Evolutionary conservation across 768 basidiomycete genomes (phyloP).

Genomic region (Xerocomellus intermedius): DNA sequence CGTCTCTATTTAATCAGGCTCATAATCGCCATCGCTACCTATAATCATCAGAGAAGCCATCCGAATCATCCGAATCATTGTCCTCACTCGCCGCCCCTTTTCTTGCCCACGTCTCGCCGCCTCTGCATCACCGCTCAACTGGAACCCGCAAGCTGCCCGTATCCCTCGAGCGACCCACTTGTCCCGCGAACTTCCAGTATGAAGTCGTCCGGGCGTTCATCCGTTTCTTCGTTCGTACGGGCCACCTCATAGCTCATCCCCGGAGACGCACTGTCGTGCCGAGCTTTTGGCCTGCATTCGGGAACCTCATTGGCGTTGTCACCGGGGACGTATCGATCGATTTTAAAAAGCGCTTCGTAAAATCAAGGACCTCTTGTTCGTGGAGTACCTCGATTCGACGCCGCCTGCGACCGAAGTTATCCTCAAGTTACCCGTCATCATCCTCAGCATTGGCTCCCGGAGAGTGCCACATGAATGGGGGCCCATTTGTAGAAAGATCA

Average conservation of each 20-base stretch:
- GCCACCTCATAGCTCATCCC: conserved; percentile 10
- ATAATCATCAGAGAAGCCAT: too few species aligned
- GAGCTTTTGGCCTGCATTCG: conserved; percentile 1
- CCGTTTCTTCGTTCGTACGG: conserved; percentile 8
- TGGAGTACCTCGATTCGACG: neutral
- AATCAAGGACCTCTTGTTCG: conserved; percentile 9
- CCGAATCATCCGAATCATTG: too few species aligned
- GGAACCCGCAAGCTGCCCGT: conserved; percentile 14
- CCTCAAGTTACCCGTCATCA: too few species aligned
- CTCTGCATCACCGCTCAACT: conserved; percentile 1
- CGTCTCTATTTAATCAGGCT: too few species aligned
- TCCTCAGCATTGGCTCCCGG: too few species aligned
- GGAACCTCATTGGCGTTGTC: neutral
- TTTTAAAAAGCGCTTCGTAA: conserved; percentile 7
- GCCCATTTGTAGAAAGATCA: neutral
- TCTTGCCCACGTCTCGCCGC: too few species aligned
- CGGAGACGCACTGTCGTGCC: conserved; percentile 5
- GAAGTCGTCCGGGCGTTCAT: neutral
- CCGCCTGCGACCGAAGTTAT: too few species aligned
- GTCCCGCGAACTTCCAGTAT: conserved; percentile 13
- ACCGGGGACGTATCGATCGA: conserved; percentile 1
- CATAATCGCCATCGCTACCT: too few species aligned
- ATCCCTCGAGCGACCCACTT: conserved; percentile 14
- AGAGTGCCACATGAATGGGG: conserved; percentile 1
- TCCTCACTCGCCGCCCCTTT: too few species aligned